These are phyloP conservation scores for Rhodosporidiobolus odoratus DNA, from an alignment of 768 basidiomycete genomes.

Conservation along the genomic window DNA sequence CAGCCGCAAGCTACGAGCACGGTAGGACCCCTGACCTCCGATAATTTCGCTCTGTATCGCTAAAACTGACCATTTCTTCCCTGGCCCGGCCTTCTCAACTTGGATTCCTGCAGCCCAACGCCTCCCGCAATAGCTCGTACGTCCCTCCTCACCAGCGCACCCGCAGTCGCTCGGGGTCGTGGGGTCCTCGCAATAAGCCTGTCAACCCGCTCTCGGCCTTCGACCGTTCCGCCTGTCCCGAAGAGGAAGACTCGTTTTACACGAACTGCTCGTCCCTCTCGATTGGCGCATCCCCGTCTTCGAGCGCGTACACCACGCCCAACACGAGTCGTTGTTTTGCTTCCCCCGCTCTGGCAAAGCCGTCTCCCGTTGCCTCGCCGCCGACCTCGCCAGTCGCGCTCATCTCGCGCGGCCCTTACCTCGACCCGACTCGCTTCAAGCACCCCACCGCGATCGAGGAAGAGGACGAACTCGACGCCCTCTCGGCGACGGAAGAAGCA, in stretches of 20 bases:
- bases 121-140: neutral
- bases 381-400: neutral
- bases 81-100: neutral
- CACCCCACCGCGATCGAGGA: neutral
- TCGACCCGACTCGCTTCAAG: neutral
- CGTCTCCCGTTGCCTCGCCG: neutral
- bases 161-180: neutral
- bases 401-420: slow-evolving; percentile 5
- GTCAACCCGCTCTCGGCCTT: neutral
- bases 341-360: neutral
- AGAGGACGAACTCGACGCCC: slow-evolving; percentile 4
- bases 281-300: neutral
- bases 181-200: neutral
- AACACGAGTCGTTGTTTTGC: neutral
- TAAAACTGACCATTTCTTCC: neutral
- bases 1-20: neutral
- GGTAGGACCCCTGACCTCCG: neutral
- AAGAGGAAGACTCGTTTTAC: slow-evolving; percentile 30
- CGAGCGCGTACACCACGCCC: slow-evolving; percentile 4
- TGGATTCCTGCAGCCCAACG: neutral
- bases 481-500: neutral
- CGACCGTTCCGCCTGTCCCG: slow-evolving; percentile 21
- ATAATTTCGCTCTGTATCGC: neutral
- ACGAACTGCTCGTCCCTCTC: neutral
- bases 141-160: neutral